Evolutionary conservation across 140 eudicot genomes (phyloP), one percentile per base, ranked within the genome.

Genomic region (Cichorium intybus): DNA sequence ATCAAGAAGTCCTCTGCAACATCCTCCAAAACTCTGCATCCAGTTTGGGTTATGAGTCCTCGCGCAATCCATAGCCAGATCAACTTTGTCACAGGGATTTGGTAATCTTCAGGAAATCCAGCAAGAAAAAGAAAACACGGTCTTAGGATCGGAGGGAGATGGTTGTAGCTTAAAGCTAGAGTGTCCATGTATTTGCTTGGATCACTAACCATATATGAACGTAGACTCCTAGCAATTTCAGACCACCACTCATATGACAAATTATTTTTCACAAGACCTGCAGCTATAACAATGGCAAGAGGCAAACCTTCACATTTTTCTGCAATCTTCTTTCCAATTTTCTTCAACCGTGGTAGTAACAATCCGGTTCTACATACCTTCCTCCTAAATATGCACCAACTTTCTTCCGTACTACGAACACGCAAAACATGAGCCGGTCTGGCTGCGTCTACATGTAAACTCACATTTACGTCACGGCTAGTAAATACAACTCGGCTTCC

Each of bases 401-500:
- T 72, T 63, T 72, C 77, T 1, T n/a, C 2, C 1, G 24, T 11
- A 0, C 28, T 46, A 3, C 57, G 61, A 2, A 55, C 66, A 6
- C 67, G 45, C 7, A 47, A 56, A 4, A 75, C 33, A 7, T 35
- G 24, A 11, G 54, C 37, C 59, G 63, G 52, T 34, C 2, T 49
- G 53, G 60, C 29, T 4, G 60, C 51, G n/a, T 41, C n/a, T n/a
- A 62, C 70, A 51, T 68, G 56, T 22, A 24, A 55, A 47, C 55
- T 50, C 27, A 70, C 68, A 0, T 64, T 57, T 7, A 16, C 47
- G 47, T 43, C 33, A 17, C 73, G 75, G 15, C 56, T 68, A 24
- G 77, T 76, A 27, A 70, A 3, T 4, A 76, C 3, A 16, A 70
- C 49, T 48, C 68, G 62, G 47, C 81, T 70, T 4, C 72, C 66